These are phyloP conservation scores for Hypoxylon sp. DNA, from an alignment of 2,329 filamentous ascomycete genomes.

Conservation along the genomic window DNA sequence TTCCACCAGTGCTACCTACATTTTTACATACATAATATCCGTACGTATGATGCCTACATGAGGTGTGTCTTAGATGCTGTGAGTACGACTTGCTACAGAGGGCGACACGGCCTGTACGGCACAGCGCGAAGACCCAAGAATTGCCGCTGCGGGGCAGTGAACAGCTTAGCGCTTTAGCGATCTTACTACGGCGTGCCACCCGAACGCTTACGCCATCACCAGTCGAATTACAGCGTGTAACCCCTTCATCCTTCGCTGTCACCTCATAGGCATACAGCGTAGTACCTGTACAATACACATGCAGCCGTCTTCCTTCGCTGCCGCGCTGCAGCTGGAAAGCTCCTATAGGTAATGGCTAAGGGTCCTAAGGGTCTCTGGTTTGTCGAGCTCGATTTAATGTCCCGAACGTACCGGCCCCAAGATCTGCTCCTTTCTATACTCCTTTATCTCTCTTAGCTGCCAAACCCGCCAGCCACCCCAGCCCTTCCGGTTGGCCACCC, in stretches of 20 bases:
- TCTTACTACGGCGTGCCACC: slow-evolving; percentile 1
- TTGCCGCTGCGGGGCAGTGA: slow-evolving; percentile 7
- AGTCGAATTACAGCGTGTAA: too few species aligned
- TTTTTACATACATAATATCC: too few species aligned
- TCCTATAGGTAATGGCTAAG: neutral
- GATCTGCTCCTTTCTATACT: slow-evolving; percentile 1
- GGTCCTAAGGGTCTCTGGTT: neutral
- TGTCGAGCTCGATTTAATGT: slow-evolving; percentile 3
- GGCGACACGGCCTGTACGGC: neutral
- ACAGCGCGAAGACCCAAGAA: neutral
- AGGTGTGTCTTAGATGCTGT: too few species aligned
- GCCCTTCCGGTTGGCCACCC: slow-evolving; percentile 1
- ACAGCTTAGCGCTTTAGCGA: neutral
- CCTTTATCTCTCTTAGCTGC: neutral
- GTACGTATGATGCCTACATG: too few species aligned
- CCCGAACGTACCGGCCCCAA: slow-evolving; percentile 25
- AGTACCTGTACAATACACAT: neutral
- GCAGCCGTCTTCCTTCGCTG: neutral
- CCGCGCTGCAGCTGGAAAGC: neutral
- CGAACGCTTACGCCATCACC: slow-evolving; percentile 16
- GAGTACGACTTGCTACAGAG: neutral
- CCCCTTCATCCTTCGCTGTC: neutral
- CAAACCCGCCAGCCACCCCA: neutral
- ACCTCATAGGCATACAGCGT: neutral
- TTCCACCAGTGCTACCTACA: too few species aligned